These are phyloP conservation scores for Echeveria elegans DNA, from an alignment of 164 flowering plant genomes.

Conservation along the genomic window DNA sequence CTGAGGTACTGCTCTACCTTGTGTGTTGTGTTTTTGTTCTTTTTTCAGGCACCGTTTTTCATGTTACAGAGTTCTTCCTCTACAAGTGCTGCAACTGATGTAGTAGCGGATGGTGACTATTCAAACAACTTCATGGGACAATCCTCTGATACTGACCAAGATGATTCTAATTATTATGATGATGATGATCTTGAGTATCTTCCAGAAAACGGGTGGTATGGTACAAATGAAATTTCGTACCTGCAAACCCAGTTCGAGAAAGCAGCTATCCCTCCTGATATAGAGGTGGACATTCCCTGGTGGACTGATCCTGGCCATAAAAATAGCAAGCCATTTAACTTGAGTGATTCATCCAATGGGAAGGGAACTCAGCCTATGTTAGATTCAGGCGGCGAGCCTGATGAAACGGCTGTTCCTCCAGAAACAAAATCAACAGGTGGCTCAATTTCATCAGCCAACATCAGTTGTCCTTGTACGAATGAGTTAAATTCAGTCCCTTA, in stretches of 20 bases:
- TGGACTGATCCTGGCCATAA: neutral
- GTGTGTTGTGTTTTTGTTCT: neutral
- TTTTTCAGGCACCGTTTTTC: neutral
- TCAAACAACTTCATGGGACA: neutral
- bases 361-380: neutral
- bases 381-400: neutral
- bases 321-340: neutral
- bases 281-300: neutral
- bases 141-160: neutral
- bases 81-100: neutral
- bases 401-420: neutral
- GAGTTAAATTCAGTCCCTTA: too few relatives aligned
- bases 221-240: neutral
- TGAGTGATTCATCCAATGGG: neutral
- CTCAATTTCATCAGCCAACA: neutral
- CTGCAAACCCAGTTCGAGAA: neutral
- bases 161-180: neutral
- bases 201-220: neutral
- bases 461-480: neutral
- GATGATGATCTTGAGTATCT: neutral
- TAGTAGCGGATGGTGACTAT: neutral
- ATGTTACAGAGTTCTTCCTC: neutral
- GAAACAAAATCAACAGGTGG: neutral
- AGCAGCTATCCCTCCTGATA: neutral
- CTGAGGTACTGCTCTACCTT: neutral